Base-by-base conservation (phyloP, 129 eudicot genomes). In the Smallanthus sonchifolius region DNA sequence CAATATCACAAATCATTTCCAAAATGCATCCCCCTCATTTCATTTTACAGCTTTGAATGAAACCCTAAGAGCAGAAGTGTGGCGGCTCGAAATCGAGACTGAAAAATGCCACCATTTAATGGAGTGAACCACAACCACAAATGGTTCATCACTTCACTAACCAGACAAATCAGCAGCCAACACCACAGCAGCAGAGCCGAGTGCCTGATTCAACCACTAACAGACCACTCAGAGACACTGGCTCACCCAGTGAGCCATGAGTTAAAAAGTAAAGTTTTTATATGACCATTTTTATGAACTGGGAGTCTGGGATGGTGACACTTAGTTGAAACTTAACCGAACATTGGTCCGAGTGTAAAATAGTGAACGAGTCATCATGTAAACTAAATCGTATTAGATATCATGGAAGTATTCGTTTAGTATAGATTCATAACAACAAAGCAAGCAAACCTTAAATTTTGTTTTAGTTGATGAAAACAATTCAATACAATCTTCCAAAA, bases 401-500 rank as follows among this genome's bases (percentile, higher is more conserved):
- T 48, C 51, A 45, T 45, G 14, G 17, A 15, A 60, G 32, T 32
- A 13, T 30, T 13, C 40, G 10, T 57, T 28, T 28, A 57, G 65
- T 11, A 11, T 60, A 13, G 38, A 60, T 2, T 60, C 40, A 34
- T 60, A 60, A 60, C 36, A 56, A 56, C 42, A 32, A 60, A 60
- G 19, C 66, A 60, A 13, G 42, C 66, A 60, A 60, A 5, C 42
- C 66, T 60, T 60, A 60, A 5, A 60, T 11, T 28, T 28, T 16
- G 10, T 57, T 57, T 10, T 10, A 13, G 65, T 28, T 59, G 37
- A 59, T 10, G 16, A 60, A 60, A 60, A 60, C 66, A 60, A 11
- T 60, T 60, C 65, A 59, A 56, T 56, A 56, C 24, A 24, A 59
- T 59, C 65, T 59, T 59, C 9, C 66, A 60, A 60, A 60, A 60